phyloP scores from a whole-genome alignment of 768 basidiomycete species.

The Dictyophora rubrovolvata region DNA sequence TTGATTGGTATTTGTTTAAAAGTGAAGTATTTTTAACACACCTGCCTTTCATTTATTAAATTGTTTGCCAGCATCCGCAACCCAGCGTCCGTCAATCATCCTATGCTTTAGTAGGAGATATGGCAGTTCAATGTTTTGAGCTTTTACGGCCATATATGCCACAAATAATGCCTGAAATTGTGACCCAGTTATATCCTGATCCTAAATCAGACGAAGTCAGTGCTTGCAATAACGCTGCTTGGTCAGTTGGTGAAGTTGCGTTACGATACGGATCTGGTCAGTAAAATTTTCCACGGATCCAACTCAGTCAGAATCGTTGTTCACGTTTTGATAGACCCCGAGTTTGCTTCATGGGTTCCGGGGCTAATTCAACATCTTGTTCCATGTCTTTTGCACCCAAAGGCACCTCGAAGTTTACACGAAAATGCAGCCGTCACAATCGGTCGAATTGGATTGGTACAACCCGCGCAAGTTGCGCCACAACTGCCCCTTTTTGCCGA shows the following conservation, averaged over 20 bases:
- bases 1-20: conserved; percentile 84
- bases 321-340: conserved; percentile 35
- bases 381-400: conserved; percentile 85
- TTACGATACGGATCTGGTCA: conserved; percentile 78
- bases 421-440: conserved; percentile 99
- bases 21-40: conserved; percentile 18
- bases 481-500: conserved; percentile 85
- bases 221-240: conserved; percentile 97
- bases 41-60: neutral
- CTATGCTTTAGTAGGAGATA: conserved; percentile 95
- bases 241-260: conserved; percentile 99
- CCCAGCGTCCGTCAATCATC: conserved; percentile 93
- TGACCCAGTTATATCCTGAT: conserved; percentile 82
- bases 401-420: conserved; percentile 86
- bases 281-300: conserved; percentile 15
- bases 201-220: conserved; percentile 92
- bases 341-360: conserved; percentile 88
- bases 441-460: conserved; percentile 90
- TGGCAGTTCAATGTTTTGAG: conserved; percentile 92
- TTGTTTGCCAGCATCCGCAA: conserved; percentile 59
- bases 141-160: conserved; percentile 80
- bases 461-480: conserved; percentile 80
- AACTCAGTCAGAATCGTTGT: neutral
- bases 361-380: conserved; percentile 81
- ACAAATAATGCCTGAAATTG: conserved; percentile 82